These are phyloP conservation scores for Samsoniella hepiali DNA, from an alignment of 2,329 filamentous ascomycete species.

Conservation along the genomic window DNA sequence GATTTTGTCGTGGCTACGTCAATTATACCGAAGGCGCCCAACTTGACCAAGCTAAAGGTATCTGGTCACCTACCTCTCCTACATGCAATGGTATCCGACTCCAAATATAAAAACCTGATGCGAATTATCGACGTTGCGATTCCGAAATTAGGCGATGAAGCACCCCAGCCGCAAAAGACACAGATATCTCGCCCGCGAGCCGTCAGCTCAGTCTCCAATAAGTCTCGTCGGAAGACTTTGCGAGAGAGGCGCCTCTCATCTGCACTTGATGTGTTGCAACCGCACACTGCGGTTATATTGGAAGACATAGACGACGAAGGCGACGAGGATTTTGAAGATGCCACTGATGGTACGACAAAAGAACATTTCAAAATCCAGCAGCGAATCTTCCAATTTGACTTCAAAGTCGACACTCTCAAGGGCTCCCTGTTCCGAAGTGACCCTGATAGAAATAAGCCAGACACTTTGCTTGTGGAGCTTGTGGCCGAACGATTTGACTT, in stretches of 20 bases:
- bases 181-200: constrained; percentile 41
- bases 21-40: constrained; percentile 92
- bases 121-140: constrained; percentile 92
- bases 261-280: constrained; percentile 69
- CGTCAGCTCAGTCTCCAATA: constrained; percentile 44
- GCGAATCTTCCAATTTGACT: constrained; percentile 92
- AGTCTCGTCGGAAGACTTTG: constrained; percentile 42
- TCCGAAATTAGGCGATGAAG: constrained; percentile 65
- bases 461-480: constrained; percentile 82
- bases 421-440: constrained; percentile 90
- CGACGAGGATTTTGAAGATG: constrained; percentile 67
- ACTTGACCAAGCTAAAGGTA: constrained; percentile 86
- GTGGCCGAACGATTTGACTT: constrained; percentile 87
- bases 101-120: constrained; percentile 97
- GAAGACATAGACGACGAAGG: constrained; percentile 70
- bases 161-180: constrained; percentile 27
- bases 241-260: constrained; percentile 60
- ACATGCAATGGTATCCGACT: constrained; percentile 87
- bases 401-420: constrained; percentile 90
- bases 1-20: constrained; percentile 95
- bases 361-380: constrained; percentile 74
- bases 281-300: constrained; percentile 73
- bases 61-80: constrained; percentile 89
- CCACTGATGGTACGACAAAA: constrained; percentile 52
- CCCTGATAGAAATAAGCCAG: constrained; percentile 68